Conservation (phyloP, 441 rosid species). For the Gossypium davidsonii region DNA sequence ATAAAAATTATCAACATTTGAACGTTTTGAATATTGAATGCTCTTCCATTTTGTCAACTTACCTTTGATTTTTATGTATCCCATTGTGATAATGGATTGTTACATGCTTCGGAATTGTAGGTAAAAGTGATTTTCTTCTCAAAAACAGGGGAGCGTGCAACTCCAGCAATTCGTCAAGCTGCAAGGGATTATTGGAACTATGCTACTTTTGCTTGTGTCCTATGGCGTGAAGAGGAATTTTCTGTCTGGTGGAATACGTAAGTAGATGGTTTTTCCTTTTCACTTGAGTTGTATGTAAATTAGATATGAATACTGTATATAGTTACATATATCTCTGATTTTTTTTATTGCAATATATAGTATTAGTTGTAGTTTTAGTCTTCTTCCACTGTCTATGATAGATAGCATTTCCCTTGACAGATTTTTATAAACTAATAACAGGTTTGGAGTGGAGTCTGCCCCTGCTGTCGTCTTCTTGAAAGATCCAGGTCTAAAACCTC, state of each 20-base stretch:
- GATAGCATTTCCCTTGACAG: conserved; percentile 18
- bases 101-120: conserved; percentile 34
- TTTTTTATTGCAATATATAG: not conserved
- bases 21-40: not conserved
- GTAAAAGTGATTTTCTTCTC: conserved; percentile 92
- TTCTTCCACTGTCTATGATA: not conserved
- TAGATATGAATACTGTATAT: not conserved
- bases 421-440: conserved; percentile 31
- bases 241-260: conserved; percentile 95
- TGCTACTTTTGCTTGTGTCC: conserved; percentile 72
- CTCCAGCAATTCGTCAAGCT: conserved; percentile 75
- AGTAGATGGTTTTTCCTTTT: not conserved
- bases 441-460: conserved; percentile 94
- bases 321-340: conserved; percentile 11
- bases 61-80: conserved; percentile 3
- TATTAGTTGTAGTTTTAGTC: not conserved
- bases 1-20: not conserved
- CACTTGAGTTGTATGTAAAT: not conserved
- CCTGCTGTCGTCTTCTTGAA: conserved; percentile 88
- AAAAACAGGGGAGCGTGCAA: conserved; percentile 93
- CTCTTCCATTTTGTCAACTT: not conserved
- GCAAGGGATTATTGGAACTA: conserved; percentile 72
- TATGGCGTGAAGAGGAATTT: conserved; percentile 92
- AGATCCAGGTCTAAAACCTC: conserved; percentile 85
- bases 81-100: conserved; percentile 2